Evolutionary conservation across 1,284 basidiomycete genomes (phyloP).

Genomic region (Flammula alnicola): DNA sequence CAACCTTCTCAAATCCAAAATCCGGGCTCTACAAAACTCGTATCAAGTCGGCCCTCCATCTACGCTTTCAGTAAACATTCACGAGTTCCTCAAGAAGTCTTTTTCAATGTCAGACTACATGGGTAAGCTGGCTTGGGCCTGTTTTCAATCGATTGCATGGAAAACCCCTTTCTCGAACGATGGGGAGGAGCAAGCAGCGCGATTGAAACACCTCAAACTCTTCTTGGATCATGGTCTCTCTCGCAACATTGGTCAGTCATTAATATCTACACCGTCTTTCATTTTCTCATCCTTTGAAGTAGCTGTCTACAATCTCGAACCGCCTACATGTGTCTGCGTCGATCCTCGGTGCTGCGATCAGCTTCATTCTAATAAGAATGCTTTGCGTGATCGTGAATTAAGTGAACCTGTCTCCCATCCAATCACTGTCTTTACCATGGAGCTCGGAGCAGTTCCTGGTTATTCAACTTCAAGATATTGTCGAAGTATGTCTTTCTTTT

Average conservation of each 20-base stretch:
- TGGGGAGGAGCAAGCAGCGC: too few relatives aligned
- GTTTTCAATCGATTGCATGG: not conserved
- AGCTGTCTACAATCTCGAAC: too few relatives aligned
- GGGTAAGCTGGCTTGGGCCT: conserved; percentile 11
- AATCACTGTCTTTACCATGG: conserved; percentile 11
- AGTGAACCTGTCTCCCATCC: not conserved
- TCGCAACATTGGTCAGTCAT: too few relatives aligned
- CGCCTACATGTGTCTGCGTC: conserved; percentile 12
- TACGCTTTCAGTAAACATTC: conserved; percentile 10
- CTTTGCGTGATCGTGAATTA: too few relatives aligned
- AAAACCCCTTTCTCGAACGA: not conserved
- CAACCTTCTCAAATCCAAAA: conserved; percentile 1
- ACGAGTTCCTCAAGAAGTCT: conserved; percentile 2
- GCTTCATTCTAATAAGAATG: not conserved
- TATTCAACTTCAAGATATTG: conserved; percentile 12
- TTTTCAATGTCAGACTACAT: conserved; percentile 8
- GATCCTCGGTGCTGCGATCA: conserved; percentile 2
- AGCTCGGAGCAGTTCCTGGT: conserved; percentile 6
- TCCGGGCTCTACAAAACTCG: not conserved
- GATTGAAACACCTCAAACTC: too few relatives aligned
- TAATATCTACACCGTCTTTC: too few relatives aligned
- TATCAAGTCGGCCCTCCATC: conserved; percentile 4
- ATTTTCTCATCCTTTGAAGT: too few relatives aligned
- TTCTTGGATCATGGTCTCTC: too few relatives aligned
- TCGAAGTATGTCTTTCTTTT: conserved; percentile 2